phyloP scores from a whole-genome alignment of 768 basidiomycete species.

The Leccinum fibrillosum region DNA sequence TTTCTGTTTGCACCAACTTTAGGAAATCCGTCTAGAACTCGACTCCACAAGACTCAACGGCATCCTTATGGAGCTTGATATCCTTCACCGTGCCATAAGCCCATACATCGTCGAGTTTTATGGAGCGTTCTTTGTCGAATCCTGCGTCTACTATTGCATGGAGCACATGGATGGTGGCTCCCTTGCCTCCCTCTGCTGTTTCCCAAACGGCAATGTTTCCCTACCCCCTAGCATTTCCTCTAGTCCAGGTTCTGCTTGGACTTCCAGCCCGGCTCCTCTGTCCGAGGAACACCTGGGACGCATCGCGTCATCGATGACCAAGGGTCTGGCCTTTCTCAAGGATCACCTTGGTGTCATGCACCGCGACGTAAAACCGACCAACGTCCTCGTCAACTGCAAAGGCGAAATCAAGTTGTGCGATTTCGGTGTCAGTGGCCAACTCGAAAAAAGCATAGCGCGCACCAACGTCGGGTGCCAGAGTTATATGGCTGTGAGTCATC shows the following conservation, averaged over 20 bases:
- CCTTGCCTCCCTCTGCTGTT: slow-evolving; percentile 69
- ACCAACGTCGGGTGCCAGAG: slow-evolving; percentile 99
- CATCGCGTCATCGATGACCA: slow-evolving; percentile 79
- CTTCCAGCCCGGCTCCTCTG: slow-evolving; percentile 37
- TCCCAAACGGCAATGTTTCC: slow-evolving; percentile 38
- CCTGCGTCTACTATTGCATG: slow-evolving; percentile 99
- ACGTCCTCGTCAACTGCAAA: slow-evolving; percentile 84
- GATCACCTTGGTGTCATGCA: slow-evolving; percentile 90
- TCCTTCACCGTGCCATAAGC: slow-evolving; percentile 89
- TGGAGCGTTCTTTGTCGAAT: slow-evolving; percentile 98
- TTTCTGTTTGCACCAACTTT: slow-evolving; percentile 6
- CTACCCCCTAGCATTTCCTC: slow-evolving; percentile 32
- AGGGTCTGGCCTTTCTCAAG: slow-evolving; percentile 92
- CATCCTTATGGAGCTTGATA: slow-evolving; percentile 98
- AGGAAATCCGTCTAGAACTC: slow-evolving; percentile 98
- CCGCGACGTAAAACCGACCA: slow-evolving; percentile 89
- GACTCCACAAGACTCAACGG: slow-evolving; percentile 91
- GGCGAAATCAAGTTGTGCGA: slow-evolving; percentile 95
- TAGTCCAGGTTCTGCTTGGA: slow-evolving; percentile 33
- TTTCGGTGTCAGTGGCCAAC: slow-evolving; percentile 97
- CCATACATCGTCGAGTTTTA: slow-evolving; percentile 98
- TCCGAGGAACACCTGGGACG: slow-evolving; percentile 79
- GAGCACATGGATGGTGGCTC: slow-evolving; percentile 99
- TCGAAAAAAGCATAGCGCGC: slow-evolving; percentile 94
- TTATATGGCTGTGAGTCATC: slow-evolving; percentile 87